These are phyloP conservation scores for Phanerochaete carnosa DNA, from an alignment of 768 basidiomycete species.

Conservation along the genomic window DNA sequence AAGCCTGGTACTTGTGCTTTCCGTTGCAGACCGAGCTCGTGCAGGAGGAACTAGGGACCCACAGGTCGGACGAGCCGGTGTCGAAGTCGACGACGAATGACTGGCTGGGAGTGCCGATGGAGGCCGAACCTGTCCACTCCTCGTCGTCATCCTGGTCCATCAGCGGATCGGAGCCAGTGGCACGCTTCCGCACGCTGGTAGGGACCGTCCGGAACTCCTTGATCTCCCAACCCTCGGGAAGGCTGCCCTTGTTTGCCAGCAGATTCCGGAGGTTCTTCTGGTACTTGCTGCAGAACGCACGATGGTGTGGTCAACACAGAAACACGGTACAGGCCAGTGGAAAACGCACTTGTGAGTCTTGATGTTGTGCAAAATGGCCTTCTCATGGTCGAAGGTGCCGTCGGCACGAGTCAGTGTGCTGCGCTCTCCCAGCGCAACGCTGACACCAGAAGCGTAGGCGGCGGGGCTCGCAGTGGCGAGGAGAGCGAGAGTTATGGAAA, in stretches of 20 bases:
- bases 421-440: too few relatives aligned
- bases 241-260: slow-evolving; percentile 30
- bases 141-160: slow-evolving; percentile 32
- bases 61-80: too few relatives aligned
- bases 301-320: background rate
- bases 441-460: too few relatives aligned
- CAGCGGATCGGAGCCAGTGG: slow-evolving; percentile 23
- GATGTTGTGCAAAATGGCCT: slow-evolving; percentile 22
- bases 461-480: slow-evolving; percentile 24
- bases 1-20: slow-evolving; percentile 18
- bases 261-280: slow-evolving; percentile 36
- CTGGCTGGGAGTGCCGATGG: slow-evolving; percentile 19
- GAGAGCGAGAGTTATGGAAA: slow-evolving; percentile 26
- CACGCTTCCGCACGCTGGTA: slow-evolving; percentile 15
- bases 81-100: slow-evolving; percentile 13
- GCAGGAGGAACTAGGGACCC: slow-evolving; percentile 18
- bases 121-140: slow-evolving; percentile 39
- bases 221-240: slow-evolving; percentile 27
- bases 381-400: too few relatives aligned
- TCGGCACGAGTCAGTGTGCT: too few relatives aligned
- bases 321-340: background rate
- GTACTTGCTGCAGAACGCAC: slow-evolving; percentile 29
- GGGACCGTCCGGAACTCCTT: slow-evolving; percentile 24
- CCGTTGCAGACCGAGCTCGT: slow-evolving; percentile 10
- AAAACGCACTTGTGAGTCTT: slow-evolving; percentile 25